Evolutionary conservation across 768 basidiomycete genomes (phyloP), one percentile per base, ranked within the genome.

Genomic region (Suillus decipiens): DNA sequence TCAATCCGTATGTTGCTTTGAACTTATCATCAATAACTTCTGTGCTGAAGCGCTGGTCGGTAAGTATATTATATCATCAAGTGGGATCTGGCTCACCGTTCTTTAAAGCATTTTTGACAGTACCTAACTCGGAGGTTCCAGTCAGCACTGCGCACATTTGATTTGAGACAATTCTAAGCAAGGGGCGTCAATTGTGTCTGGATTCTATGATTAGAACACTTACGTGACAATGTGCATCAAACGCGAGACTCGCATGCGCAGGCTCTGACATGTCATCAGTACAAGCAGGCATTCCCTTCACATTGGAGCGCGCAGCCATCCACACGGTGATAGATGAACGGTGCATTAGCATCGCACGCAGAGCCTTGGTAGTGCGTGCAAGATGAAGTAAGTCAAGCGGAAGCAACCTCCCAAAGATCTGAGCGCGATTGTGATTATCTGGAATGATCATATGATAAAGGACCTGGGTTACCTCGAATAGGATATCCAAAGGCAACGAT

Each of bases 331-430:
- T 60, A 2, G 68, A 64, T 6, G 60, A 41, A 42, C 64, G 71
- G 36, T 66, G 66, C 31, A 75, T 65, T 1, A 79, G 64, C 17
- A 76, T 67, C 8, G 36, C 39, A 19, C 76, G 70, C 12, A 78
- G 68, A 7, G 62, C 68, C 41, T 77, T 77, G 10, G 69, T 71
- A 22, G 69, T 70, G 39, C 76, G 69, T n/a, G 73, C 48, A 4
- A 79, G 70, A 33, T 73, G 63, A 28, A 78, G 70, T 9, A 78
- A 62, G 58, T 78, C 74, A 5, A 72, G 39, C 1, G 78, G 76
- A 10, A 73, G 69, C 14, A 77, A 61, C 60, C 71, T 61, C 5
- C 67, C 66, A 31, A 78, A 71, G 36, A 76, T 66, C 51, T 61
- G n/a, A 34, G 22, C 31, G 43, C 22, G 31, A 43, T 61, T 28